phyloP scores from a whole-genome alignment of 257 asterid species.

The Voacanga thouarsii region DNA sequence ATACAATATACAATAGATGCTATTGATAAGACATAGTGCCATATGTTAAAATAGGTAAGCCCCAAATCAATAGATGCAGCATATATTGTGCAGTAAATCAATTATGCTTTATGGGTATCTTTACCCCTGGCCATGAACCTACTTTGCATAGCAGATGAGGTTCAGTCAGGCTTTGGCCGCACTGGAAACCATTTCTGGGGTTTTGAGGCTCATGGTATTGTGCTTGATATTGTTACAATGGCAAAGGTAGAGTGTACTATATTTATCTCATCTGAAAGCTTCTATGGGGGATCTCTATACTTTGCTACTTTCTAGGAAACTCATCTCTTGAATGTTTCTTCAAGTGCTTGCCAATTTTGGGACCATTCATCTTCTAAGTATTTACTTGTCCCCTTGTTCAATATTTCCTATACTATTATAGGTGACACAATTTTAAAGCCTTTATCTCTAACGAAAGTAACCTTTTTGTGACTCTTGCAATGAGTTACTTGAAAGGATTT shows the following conservation, averaged over 20 bases:
- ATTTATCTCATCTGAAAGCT: not conserved
- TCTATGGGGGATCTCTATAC: not conserved
- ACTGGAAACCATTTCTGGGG: conserved; percentile 97
- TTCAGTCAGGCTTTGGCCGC: conserved; percentile 90
- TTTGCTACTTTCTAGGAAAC: not conserved
- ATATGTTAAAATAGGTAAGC: too few relatives aligned
- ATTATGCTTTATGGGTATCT: too few relatives aligned
- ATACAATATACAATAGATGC: too few relatives aligned
- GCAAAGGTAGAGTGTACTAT: conserved; percentile 60
- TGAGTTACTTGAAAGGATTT: not conserved
- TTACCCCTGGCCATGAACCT: too few relatives aligned
- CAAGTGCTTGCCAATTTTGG: not conserved
- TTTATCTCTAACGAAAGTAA: not conserved
- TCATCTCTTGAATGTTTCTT: not conserved
- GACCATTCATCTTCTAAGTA: not conserved
- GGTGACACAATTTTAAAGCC: not conserved
- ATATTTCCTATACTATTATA: not conserved
- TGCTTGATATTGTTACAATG: conserved; percentile 96
- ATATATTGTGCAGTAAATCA: too few relatives aligned
- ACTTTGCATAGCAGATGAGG: conserved; percentile 95
- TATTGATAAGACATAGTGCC: too few relatives aligned
- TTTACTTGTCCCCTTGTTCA: not conserved
- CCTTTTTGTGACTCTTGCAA: not conserved
- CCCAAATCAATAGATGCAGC: too few relatives aligned
- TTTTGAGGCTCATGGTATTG: conserved; percentile 82